phyloP scores from a whole-genome alignment of 2,329 filamentous ascomycete species.

The Trichoderma simmonsii region DNA sequence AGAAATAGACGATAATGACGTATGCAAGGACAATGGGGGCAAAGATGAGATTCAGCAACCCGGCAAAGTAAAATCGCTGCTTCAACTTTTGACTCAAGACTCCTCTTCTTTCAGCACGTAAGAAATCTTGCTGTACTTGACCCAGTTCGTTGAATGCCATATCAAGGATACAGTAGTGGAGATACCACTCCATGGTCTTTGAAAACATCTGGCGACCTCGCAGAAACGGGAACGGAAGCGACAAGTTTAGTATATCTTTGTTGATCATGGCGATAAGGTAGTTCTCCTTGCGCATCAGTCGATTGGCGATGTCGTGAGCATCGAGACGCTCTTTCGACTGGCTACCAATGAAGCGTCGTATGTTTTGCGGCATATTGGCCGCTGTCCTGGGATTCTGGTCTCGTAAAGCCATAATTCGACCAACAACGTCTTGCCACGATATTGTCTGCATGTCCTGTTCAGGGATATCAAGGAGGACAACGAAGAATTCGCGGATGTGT shows the following conservation, averaged over 20 bases:
- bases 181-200: constrained; percentile 84
- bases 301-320: constrained; percentile 94
- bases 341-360: constrained; percentile 64
- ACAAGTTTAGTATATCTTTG: constrained; percentile 88
- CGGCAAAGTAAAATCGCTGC: constrained; percentile 76
- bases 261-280: constrained; percentile 97
- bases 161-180: constrained; percentile 86
- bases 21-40: constrained; percentile 87
- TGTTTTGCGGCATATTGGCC: constrained; percentile 49
- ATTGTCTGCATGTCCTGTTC: constrained; percentile 86
- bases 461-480: constrained; percentile 76
- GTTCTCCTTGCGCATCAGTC: constrained; percentile 94
- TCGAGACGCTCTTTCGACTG: constrained; percentile 93
- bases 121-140: constrained; percentile 80
- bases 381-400: constrained; percentile 84
- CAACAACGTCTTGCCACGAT: constrained; percentile 89
- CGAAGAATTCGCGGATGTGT: constrained; percentile 82
- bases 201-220: constrained; percentile 80
- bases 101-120: constrained; percentile 77
- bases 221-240: constrained; percentile 79
- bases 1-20: constrained; percentile 84
- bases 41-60: constrained; percentile 79
- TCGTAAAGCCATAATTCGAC: constrained; percentile 76
- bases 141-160: constrained; percentile 90
- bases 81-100: constrained; percentile 75